Evolutionary conservation across 768 basidiomycete genomes (phyloP).

Genomic region (Lactifluus echinatus): DNA sequence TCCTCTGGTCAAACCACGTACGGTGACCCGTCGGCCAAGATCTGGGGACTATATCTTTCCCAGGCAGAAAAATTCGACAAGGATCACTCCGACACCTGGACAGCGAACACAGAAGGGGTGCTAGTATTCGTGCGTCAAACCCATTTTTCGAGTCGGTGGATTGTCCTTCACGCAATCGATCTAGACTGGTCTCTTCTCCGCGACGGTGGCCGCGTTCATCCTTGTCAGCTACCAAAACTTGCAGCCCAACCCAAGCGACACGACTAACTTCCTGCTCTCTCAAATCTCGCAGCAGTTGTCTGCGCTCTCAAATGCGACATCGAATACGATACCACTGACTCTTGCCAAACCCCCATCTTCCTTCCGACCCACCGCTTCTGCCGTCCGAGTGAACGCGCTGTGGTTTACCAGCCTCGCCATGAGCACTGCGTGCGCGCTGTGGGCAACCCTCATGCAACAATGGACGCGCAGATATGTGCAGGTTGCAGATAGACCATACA

Average conservation of each 20-base stretch:
- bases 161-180: not conserved
- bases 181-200: not conserved
- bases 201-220: not conserved
- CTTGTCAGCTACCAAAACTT: not conserved
- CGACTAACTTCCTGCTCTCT: not conserved
- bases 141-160: not conserved
- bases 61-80: not conserved
- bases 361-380: not conserved
- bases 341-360: not conserved
- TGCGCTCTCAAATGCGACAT: not conserved
- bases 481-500: not conserved
- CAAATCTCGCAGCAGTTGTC: not conserved
- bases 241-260: not conserved
- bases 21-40: not conserved
- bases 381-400: not conserved
- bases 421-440: not conserved
- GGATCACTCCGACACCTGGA: not conserved
- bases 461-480: not conserved
- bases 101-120: not conserved
- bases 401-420: constrained; percentile 1
- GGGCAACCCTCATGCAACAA: not conserved
- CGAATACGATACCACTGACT: not conserved
- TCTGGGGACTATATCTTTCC: not conserved
- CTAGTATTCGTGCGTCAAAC: not conserved
- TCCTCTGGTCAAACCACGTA: not conserved